Conservation (phyloP, 1,139 yeast species). For the Candida freyschussii region DNA sequence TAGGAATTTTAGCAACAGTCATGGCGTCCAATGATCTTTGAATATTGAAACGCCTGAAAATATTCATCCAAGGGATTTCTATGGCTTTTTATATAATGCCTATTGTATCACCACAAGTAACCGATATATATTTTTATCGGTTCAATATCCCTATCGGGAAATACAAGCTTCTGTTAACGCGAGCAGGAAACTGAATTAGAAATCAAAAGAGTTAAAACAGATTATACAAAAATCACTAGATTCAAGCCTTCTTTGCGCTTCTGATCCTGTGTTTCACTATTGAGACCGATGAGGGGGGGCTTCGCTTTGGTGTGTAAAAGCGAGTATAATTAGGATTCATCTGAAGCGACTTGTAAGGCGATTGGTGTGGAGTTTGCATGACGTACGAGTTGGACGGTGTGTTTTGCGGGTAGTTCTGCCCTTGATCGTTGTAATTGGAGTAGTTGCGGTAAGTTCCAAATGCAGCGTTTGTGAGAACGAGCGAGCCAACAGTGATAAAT, state of each 20-base stretch:
- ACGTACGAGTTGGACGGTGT: conserved; percentile 11
- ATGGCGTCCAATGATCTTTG: no score
- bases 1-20: conserved; percentile 11
- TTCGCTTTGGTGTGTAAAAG: conserved; percentile 23
- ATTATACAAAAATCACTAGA: no score
- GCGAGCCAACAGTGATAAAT: conserved; percentile 39
- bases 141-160: no score
- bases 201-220: no score
- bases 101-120: no score
- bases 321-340: conserved; percentile 21
- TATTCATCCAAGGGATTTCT: no score
- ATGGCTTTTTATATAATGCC: no score
- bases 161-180: no score
- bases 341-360: conserved; percentile 18
- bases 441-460: conserved; percentile 35
- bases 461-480: conserved; percentile 38
- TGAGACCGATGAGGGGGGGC: conserved; percentile 16
- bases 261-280: conserved; percentile 16
- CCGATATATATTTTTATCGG: no score
- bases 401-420: conserved; percentile 2
- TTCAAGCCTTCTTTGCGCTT: conserved; percentile 16
- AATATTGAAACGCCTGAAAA: no score
- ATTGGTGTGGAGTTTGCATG: conserved; percentile 23
- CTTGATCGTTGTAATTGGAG: conserved; percentile 10
- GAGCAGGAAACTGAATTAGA: no score